Base-by-base conservation (phyloP, 768 basidiomycete species). In the Pleurotus tuoliensis region DNA sequence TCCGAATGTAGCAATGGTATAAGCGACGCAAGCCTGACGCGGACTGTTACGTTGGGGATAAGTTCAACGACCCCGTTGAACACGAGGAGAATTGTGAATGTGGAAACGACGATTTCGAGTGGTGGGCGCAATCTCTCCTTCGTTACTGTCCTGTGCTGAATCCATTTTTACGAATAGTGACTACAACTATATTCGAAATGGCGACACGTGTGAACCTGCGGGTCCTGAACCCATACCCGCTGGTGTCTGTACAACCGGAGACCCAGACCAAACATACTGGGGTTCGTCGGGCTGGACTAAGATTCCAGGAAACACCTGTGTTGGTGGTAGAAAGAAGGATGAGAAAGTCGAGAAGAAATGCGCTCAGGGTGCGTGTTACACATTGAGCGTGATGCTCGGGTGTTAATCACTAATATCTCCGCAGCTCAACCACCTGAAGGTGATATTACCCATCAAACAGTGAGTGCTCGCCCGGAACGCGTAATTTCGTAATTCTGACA, bases 221-320 rank as follows among this genome's bases (percentile, higher is more conserved):
- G 96, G 97, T 8, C 93, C 89, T 2, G 96, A 98, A 67, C 86
- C 84, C 5, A 86, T 97, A 46, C 90, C 93, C 0, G 80, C 86
- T 4, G 90, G 84, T 3, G 76, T 87, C 1, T 96, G 94, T 63
- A 66, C 69, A 8, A 34, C 8, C 3, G 73, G 74, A 7, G 75
- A 74, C 46, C 71, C 80, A 0, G 76, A 81, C 4, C 76, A 88
- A 59, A 83, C 66, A 5, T 99, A 93, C 66, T 64, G 79, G 67
- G 97, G 97, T 0, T 98, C 95, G 0, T 93, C 91, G 16, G 97
- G 97, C 0, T 99, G 86, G 68, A 80, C 94, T 30, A 84, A 87
- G 66, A 92, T 99, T 57, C 94, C 97, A 3, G 96, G 96, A 0
- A 90, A 99, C 64, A 89, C 87, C 0, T 99, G 97, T 66, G 78